Base-by-base conservation (phyloP, 768 basidiomycete species). In the Calocera viscosa region DNA sequence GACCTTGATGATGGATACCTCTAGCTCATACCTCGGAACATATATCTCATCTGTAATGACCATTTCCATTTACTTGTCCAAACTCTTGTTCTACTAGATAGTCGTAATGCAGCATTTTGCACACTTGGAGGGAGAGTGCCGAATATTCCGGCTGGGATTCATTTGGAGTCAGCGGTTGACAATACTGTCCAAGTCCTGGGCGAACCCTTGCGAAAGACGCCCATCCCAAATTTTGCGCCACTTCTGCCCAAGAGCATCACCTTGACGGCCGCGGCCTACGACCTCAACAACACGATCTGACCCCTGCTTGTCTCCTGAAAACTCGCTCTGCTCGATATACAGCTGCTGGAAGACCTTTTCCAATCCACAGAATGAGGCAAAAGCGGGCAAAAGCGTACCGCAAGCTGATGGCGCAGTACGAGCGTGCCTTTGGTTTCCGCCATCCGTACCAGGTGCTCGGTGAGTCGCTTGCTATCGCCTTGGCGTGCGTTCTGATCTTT, bases 301-400 rank as follows among this genome's bases (percentile, higher is more conserved):
- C 43, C 5, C 24, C 43, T 47, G 19, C 43, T 19, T 24, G 19
- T 47, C 43, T 7, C 43, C 7, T 47, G 8, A 19, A 24, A 17
- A 47, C 43, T 47, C 43, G 7, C 16, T 47, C 19, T 47, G 19
- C 19, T 19, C 7, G 8, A 47, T 47, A 47, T 47, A 47, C 5
- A 3, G 19, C 24, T 19, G 5, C 19, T 19, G 43, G 7, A 38
- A 47, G 8, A 47, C 43, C 24, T 47, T 7, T 3, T 53, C 64
- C 30, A 65, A 47, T 32, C 65, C 41, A 49, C 64, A 73, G 64
- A 30, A 99, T 99, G 96, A 82, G 94, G 66, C 92, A 96, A 78
- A 96, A 91, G 78, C 83, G 96, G 74, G 92, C 94, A 30, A 99
- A 99, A 77, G 84, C 87, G 0, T 97, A 97, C 77, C 84, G 88